Base-by-base conservation (phyloP, 139 green algal species). In the Chlorella sp. region DNA sequence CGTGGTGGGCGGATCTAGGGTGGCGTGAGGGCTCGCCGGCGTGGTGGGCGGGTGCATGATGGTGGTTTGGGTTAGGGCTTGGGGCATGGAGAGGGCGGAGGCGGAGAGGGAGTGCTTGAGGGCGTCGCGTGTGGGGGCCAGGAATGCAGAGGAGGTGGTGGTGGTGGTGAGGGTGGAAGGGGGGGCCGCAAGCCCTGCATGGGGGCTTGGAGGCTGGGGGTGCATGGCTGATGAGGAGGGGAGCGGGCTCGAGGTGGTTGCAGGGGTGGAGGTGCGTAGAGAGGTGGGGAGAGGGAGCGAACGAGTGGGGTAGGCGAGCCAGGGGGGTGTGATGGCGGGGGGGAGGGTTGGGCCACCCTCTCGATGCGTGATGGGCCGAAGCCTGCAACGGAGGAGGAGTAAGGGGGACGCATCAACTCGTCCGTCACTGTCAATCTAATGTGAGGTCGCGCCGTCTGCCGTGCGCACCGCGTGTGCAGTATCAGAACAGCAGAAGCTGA, bases 341-440 rank as follows among this genome's bases (percentile, higher is more conserved):
- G 87, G 83, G 31, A 95, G 82, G 0, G 87, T 93, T 60, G 87
- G 80, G 36, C 71, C 62, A 20, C 78, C 78, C 6, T 83, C 73
- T 1, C 85, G 78, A 74, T 95, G 86, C 0, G 90, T 92, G 61
- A 95, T 80, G 49, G 90, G 90, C 42, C 78, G 75, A 71, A 95
- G 79, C 32, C 87, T 80, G 51, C 42, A 55, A 26, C 10, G 10
- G 42, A 17, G 42, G 42, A 17, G 42, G 42, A 55, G 42, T 17
- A 55, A n/a, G n/a, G n/a, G n/a, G n/a, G n/a, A n/a, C n/a, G n/a
- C n/a, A n/a, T n/a, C n/a, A n/a, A n/a, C n/a, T n/a, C n/a, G n/a
- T n/a, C n/a, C n/a, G n/a, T n/a, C n/a, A n/a, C n/a, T n/a, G n/a
- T n/a, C n/a, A n/a, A n/a, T n/a, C n/a, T n/a, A n/a, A n/a, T n/a